These are phyloP conservation scores for Thermomyces lanuginosus DNA, from an alignment of 2,329 filamentous ascomycete species.

Conservation along the genomic window DNA sequence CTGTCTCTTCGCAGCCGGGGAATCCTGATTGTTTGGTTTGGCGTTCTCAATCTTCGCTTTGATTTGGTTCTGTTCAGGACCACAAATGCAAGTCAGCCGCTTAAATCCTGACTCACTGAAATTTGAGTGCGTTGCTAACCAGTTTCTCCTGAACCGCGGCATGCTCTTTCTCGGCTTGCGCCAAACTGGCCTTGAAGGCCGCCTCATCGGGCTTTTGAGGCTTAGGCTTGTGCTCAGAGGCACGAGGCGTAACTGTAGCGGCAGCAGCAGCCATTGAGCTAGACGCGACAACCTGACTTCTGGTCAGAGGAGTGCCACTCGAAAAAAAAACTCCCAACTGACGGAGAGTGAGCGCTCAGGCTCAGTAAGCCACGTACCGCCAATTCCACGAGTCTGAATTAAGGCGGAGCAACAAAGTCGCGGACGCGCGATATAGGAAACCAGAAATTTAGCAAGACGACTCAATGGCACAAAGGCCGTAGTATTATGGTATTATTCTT, in stretches of 20 bases:
- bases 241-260: constrained; percentile 7
- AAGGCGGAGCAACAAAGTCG: too few relatives aligned
- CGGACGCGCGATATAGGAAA: too few relatives aligned
- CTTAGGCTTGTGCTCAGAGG: constrained; percentile 34
- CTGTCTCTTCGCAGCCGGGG: constrained; percentile 63
- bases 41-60: constrained; percentile 78
- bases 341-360: too few relatives aligned
- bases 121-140: constrained; percentile 29
- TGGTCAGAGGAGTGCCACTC: too few relatives aligned
- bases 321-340: too few relatives aligned
- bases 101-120: not conserved
- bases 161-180: constrained; percentile 75
- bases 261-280: constrained; percentile 7
- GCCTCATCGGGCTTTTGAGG: constrained; percentile 80
- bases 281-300: too few relatives aligned
- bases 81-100: constrained; percentile 2
- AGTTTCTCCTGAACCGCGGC: constrained; percentile 55
- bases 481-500: too few relatives aligned
- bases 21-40: constrained; percentile 66
- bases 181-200: constrained; percentile 61
- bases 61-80: constrained; percentile 56
- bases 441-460: too few relatives aligned
- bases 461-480: too few relatives aligned
- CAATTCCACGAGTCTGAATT: too few relatives aligned
- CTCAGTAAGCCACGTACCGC: too few relatives aligned